Conservation (phyloP, 768 basidiomycete genomes). For the Mycena vulgaris region DNA sequence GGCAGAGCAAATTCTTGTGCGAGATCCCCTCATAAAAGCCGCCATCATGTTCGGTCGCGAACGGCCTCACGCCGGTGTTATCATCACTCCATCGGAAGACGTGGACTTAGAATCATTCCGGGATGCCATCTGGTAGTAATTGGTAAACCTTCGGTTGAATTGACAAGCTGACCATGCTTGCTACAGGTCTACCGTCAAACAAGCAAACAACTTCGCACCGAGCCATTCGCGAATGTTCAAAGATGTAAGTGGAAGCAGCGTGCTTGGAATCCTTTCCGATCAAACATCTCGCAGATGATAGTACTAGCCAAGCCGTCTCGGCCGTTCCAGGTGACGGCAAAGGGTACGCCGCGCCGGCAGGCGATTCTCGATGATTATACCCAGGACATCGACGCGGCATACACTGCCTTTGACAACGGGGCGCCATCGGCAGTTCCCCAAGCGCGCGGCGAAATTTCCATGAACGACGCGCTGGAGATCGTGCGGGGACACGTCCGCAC, state of each 20-base stretch:
- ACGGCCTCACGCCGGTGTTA: constrained; percentile 2
- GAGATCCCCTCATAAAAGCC: not conserved
- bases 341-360: constrained; percentile 56
- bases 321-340: constrained; percentile 61
- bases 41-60: constrained; percentile 14
- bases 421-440: not conserved
- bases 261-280: not conserved
- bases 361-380: constrained; percentile 55
- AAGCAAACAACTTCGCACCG: constrained; percentile 58
- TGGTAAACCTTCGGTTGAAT: constrained; percentile 8
- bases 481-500: constrained; percentile 11
- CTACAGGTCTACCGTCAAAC: constrained; percentile 57
- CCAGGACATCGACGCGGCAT: constrained; percentile 54
- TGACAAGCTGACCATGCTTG: not conserved
- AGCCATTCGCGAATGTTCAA: constrained; percentile 62
- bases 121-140: constrained; percentile 45
- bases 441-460: constrained; percentile 3
- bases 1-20: constrained; percentile 6
- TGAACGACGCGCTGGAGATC: constrained; percentile 13
- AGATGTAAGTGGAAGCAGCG: constrained; percentile 47
- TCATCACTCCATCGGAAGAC: not conserved
- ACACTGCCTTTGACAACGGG: not conserved
- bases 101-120: constrained; percentile 29
- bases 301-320: constrained; percentile 54
- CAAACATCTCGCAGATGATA: constrained; percentile 56